Conservation (phyloP, 2,329 filamentous ascomycete species). For the Zasmidium cellare region DNA sequence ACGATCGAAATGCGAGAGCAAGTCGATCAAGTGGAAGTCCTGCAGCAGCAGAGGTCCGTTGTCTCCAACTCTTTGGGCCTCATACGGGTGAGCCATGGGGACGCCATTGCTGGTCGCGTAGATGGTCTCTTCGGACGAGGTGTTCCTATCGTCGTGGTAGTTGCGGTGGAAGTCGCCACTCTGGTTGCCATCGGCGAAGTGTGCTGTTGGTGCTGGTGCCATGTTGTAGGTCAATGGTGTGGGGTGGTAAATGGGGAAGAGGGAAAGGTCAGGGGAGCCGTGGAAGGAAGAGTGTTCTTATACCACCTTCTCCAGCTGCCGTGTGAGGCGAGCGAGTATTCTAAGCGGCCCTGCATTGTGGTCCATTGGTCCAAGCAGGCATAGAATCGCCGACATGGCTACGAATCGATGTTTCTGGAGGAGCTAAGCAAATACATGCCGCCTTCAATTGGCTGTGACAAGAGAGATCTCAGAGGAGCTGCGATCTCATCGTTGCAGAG, state of each 20-base stretch:
- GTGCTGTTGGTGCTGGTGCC: slow-evolving; percentile 23
- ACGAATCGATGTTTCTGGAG: neutral
- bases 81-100: slow-evolving; percentile 60
- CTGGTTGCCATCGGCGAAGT: slow-evolving; percentile 10
- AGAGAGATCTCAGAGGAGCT: neutral
- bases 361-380: neutral
- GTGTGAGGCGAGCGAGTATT: too few species aligned
- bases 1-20: slow-evolving; percentile 53
- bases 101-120: slow-evolving; percentile 60
- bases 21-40: slow-evolving; percentile 51
- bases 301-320: neutral
- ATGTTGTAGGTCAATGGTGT: slow-evolving; percentile 10
- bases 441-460: neutral
- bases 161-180: slow-evolving; percentile 33
- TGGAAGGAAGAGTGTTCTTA: neutral
- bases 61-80: slow-evolving; percentile 56
- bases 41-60: slow-evolving; percentile 60
- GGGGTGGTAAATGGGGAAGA: neutral
- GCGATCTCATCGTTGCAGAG: too few species aligned
- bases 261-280: neutral
- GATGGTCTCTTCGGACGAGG: slow-evolving; percentile 45
- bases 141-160: slow-evolving; percentile 48
- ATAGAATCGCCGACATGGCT: neutral
- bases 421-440: neutral
- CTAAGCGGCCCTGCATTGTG: neutral